phyloP scores from a whole-genome alignment of 495 filamentous ascomycete species.

The Cercophora sp. region DNA sequence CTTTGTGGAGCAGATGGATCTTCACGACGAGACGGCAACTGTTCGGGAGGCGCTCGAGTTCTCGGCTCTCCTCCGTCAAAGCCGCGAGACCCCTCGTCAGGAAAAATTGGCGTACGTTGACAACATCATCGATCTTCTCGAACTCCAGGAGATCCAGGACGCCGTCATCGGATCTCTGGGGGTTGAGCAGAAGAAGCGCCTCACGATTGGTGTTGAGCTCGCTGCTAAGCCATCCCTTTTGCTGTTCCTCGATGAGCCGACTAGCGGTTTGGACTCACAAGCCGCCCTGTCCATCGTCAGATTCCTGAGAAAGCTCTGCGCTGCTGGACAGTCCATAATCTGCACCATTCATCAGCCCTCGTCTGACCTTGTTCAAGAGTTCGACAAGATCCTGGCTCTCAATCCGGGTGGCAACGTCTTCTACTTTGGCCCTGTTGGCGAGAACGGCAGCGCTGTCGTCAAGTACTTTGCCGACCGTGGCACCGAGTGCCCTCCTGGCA shows the following conservation, averaged over 20 bases:
- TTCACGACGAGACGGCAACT: slow-evolving; percentile 77
- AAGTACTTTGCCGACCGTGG: slow-evolving; percentile 57
- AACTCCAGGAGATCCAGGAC: slow-evolving; percentile 77
- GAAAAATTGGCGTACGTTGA: slow-evolving; percentile 85
- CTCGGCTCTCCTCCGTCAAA: slow-evolving; percentile 75
- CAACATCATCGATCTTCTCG: slow-evolving; percentile 79
- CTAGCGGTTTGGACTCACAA: slow-evolving; percentile 80
- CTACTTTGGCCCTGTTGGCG: slow-evolving; percentile 62
- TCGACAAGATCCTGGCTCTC: slow-evolving; percentile 68
- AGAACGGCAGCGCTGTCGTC: slow-evolving; percentile 43
- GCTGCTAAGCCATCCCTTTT: slow-evolving; percentile 78
- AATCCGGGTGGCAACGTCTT: slow-evolving; percentile 65
- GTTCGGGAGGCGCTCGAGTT: slow-evolving; percentile 83
- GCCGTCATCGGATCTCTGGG: slow-evolving; percentile 78
- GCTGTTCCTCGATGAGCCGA: slow-evolving; percentile 77
- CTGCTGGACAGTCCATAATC: slow-evolving; percentile 67
- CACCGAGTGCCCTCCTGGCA: slow-evolving; percentile 61
- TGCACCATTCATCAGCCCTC: slow-evolving; percentile 81
- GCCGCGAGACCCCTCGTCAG: slow-evolving; percentile 53
- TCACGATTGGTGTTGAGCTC: slow-evolving; percentile 91
- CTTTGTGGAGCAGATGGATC: slow-evolving; percentile 83
- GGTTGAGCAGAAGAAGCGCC: slow-evolving; percentile 54
- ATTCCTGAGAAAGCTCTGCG: slow-evolving; percentile 79
- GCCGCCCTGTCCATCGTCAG: slow-evolving; percentile 77
- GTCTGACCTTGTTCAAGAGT: slow-evolving; percentile 69